Percentiles rank a stretch among this genome's conserved stretches.
These are phyloP conservation scores for Diversispora eburnea DNA, from an alignment of 192 early-diverging fungal species.

Conservation along the genomic window DNA sequence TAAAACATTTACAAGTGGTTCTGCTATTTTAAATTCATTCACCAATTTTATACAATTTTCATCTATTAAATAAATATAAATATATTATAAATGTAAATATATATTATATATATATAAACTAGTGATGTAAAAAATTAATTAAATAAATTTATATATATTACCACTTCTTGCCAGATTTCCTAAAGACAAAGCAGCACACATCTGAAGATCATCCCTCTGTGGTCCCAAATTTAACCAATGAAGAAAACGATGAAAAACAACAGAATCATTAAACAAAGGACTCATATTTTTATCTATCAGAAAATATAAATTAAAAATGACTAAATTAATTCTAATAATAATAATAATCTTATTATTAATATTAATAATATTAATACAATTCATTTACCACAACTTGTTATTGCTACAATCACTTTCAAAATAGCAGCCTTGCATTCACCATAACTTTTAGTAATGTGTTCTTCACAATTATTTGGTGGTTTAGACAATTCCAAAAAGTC, in stretches of 20 bases:
- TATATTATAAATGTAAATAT: background rate
- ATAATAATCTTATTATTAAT: background rate
- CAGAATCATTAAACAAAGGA: conserved; percentile 44
- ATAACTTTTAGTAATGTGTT: conserved; percentile 50
- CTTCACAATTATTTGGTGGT: conserved; percentile 38
- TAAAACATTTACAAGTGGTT: conserved; percentile 52
- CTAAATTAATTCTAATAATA: background rate
- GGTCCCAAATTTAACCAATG: conserved; percentile 37
- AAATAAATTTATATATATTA: background rate
- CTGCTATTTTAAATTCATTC: conserved; percentile 48
- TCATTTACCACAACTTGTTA: conserved; percentile 36
- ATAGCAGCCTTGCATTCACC: conserved; percentile 40
- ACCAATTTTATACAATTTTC: conserved; percentile 60
- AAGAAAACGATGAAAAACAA: conserved; percentile 42
- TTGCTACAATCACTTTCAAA: conserved; percentile 45
- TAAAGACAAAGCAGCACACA: conserved; percentile 57
- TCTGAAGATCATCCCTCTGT: conserved; percentile 44
- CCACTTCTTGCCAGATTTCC: conserved; percentile 69
- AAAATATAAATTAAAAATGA: background rate
- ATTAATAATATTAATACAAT: background rate
- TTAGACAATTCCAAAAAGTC: conserved; percentile 43
- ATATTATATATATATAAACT: background rate
- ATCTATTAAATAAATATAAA: conserved; percentile 38
- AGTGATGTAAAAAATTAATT: background rate
- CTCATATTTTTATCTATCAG: conserved; percentile 46